These are phyloP conservation scores for Pseudogymnoascus destructans DNA, from an alignment of 2,329 filamentous ascomycete species.

Conservation along the genomic window DNA sequence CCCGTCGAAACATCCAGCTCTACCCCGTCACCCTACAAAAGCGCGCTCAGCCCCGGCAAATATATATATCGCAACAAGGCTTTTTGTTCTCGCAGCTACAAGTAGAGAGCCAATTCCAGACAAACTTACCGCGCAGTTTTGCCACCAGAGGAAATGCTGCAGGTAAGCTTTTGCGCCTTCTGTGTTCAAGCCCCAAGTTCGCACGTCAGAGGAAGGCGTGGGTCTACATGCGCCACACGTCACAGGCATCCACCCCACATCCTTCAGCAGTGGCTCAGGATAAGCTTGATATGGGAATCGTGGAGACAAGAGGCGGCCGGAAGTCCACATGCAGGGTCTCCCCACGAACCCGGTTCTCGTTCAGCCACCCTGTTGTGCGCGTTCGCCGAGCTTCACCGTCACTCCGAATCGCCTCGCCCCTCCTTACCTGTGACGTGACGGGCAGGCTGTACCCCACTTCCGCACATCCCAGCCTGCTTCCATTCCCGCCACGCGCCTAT, in stretches of 20 bases:
- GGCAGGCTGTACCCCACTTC: background rate
- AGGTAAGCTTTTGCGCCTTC: constrained; percentile 23
- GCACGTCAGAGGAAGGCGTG: background rate
- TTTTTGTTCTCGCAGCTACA: background rate
- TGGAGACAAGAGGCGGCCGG: background rate
- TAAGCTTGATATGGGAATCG: background rate
- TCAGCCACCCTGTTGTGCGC: background rate
- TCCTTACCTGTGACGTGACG: background rate
- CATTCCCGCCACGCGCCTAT: background rate
- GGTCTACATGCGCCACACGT: background rate
- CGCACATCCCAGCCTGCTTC: background rate
- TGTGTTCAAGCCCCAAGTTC: background rate
- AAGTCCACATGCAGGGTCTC: background rate
- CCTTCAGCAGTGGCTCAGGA: background rate
- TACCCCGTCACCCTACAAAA: background rate
- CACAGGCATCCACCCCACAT: background rate
- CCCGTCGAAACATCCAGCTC: background rate
- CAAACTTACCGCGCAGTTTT: background rate
- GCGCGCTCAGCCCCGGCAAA: background rate
- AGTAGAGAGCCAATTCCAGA: background rate
- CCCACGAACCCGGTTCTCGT: background rate
- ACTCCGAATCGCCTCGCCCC: background rate
- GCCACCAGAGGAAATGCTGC: constrained; percentile 24
- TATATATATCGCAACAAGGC: background rate
- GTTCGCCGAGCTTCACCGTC: background rate